phyloP scores from a whole-genome alignment of 1,284 basidiomycete genomes.

The Salmacisia buchloeana region DNA sequence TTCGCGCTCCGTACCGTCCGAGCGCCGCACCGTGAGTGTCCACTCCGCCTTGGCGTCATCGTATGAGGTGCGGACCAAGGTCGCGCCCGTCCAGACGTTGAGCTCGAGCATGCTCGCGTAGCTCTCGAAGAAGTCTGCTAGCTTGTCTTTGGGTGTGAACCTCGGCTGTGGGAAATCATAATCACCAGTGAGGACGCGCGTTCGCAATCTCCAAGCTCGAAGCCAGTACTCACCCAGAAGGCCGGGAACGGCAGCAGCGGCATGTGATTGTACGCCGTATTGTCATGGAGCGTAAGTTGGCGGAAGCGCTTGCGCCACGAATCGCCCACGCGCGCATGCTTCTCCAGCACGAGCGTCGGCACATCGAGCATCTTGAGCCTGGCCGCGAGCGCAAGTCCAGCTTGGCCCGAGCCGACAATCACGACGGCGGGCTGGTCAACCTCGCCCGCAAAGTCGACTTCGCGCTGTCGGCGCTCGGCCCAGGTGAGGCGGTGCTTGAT shows the following conservation, averaged over 20 bases:
- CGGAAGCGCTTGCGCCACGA: slow-evolving; percentile 55
- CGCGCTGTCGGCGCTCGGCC: neutral
- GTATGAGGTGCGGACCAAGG: slow-evolving; percentile 55
- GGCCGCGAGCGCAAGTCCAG: slow-evolving; percentile 62
- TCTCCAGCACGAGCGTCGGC: slow-evolving; percentile 59
- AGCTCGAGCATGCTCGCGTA: slow-evolving; percentile 64
- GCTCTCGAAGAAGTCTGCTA: slow-evolving; percentile 65
- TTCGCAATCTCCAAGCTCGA: no score
- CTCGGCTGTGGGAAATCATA: slow-evolving; percentile 17
- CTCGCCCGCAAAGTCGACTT: slow-evolving; percentile 2
- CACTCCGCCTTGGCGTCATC: slow-evolving; percentile 58
- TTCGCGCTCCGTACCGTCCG: slow-evolving; percentile 54
- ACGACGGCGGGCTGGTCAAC: slow-evolving; percentile 10
- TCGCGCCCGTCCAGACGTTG: slow-evolving; percentile 63
- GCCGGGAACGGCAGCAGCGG: slow-evolving; percentile 10
- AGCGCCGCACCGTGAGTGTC: slow-evolving; percentile 57
- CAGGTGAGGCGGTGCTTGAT: slow-evolving; percentile 5
- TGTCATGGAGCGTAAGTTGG: slow-evolving; percentile 41
- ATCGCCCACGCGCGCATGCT: slow-evolving; percentile 58
- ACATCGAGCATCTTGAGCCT: slow-evolving; percentile 60
- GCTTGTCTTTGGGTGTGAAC: slow-evolving; percentile 53
- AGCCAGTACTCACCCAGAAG: slow-evolving; percentile 14
- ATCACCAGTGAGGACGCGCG: neutral
- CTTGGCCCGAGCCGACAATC: slow-evolving; percentile 62
- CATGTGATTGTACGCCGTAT: slow-evolving; percentile 20